Conservation (phyloP, 306 rosid species). For the Myrica gale region DNA sequence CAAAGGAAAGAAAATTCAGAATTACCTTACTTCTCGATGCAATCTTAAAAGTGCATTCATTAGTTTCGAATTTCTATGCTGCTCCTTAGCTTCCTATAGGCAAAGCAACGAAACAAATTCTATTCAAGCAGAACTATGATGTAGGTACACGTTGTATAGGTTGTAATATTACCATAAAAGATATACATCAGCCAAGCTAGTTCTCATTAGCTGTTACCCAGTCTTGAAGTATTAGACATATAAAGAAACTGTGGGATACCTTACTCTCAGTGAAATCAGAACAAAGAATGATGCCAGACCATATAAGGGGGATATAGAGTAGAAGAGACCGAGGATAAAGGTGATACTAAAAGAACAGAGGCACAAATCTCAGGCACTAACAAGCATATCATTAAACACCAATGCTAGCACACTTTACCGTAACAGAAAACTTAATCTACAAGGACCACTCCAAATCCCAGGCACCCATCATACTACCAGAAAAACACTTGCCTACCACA, state of each 20-base stretch:
- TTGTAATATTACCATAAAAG: constrained; percentile 7
- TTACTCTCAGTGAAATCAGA: neutral
- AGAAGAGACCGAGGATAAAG: neutral
- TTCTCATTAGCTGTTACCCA: constrained; percentile 1
- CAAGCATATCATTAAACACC: neutral
- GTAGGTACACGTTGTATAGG: neutral
- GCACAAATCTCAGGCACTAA: neutral
- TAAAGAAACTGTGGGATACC: constrained; percentile 11
- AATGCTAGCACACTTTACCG: neutral
- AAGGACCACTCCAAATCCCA: neutral
- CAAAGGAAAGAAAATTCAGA: constrained; percentile 28
- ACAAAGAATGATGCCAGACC: neutral
- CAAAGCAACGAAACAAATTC: constrained; percentile 35
- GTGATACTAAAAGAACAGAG: neutral
- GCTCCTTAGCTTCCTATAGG: constrained; percentile 82
- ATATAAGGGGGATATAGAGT: neutral
- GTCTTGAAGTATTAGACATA: neutral
- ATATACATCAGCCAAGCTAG: neutral
- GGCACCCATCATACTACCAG: neutral
- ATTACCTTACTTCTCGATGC: constrained; percentile 92
- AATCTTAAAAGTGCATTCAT: constrained; percentile 83
- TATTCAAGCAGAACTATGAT: constrained; percentile 17
- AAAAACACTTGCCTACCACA: neutral
- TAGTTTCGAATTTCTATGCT: constrained; percentile 86
- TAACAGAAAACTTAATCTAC: neutral